Evolutionary conservation across 768 basidiomycete species (phyloP), one percentile per base, ranked within the genome.

Genomic region (Amanita polypyramis): DNA sequence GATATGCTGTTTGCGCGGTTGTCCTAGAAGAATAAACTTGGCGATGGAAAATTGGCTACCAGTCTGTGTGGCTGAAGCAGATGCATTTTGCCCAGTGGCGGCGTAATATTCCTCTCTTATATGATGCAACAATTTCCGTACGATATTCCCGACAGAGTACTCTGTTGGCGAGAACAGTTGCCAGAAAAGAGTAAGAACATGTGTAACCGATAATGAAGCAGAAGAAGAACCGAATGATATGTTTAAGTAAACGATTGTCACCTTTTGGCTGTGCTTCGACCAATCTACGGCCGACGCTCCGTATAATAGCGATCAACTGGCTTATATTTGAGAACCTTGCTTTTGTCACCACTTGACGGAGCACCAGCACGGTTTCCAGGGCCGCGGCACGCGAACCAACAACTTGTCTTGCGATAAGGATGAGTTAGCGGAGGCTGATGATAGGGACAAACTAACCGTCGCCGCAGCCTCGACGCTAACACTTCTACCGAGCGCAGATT

Each of bases 241-340:
- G 27, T 4, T 30, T 40, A 53, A 53, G 56, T 5, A 42, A 47
- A 30, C 5, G 29, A 20, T 20, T 39, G 25, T 25, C 47, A 93
- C 95, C 95, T 80, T 95, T 96, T 10, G 94, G 92, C 60, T 97
- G 93, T 7, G 95, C 92, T 15, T 91, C 88, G 6, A 87, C 82
- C 35, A 99, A 64, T 54, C 77, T 78, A 54, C 79, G 72, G 3
- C 95, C 96, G 8, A 91, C 85, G 41, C 68, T 68, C 46, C 85
- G 80, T 53, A 99, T 83, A 49, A 88, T 77, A 40, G 74, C 73
- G 3, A 92, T 75, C 2, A 98, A 72, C 53, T 94, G 87, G 36
- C 90, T 85, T 56, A 97, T 83, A 55, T 85, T 89, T 19, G 78
- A 79, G 57, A 96, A 96, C 41, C 79, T 79, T 6, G 89, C 88